Percentiles rank a stretch among this genome's conserved stretches.
These are phyloP conservation scores for Scopulariopsis brevicaulis DNA, from an alignment of 2,329 filamentous ascomycete species.

Conservation along the genomic window DNA sequence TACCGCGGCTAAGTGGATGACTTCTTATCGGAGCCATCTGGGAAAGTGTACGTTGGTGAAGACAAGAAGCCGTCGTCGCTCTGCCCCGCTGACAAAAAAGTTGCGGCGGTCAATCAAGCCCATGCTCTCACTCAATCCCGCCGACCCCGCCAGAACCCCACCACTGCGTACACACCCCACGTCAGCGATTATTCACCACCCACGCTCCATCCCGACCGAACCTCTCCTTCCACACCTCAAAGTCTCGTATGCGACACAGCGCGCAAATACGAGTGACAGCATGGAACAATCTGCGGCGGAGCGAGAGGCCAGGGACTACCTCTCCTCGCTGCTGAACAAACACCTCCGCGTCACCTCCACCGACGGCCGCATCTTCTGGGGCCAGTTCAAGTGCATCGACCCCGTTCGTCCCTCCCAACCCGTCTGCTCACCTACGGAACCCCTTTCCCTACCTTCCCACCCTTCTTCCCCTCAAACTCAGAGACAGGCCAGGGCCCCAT, in stretches of 20 bases:
- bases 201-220: not conserved
- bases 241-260: not conserved
- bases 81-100: not conserved
- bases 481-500: not conserved
- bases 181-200: not conserved
- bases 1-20: not conserved
- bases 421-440: not conserved
- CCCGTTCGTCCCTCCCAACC: slow-evolving; percentile 43
- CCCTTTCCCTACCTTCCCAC: not conserved
- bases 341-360: slow-evolving; percentile 68
- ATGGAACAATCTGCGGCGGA: slow-evolving; percentile 18
- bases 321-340: slow-evolving; percentile 62
- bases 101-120: not conserved
- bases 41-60: not conserved
- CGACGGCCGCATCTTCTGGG: slow-evolving; percentile 81
- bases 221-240: not conserved
- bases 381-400: slow-evolving; percentile 90
- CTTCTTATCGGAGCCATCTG: not conserved
- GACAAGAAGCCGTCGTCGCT: not conserved
- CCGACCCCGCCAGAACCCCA: not conserved
- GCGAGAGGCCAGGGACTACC: slow-evolving; percentile 40
- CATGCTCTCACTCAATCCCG: not conserved
- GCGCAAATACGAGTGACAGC: not conserved
- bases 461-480: not conserved
- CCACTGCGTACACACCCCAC: not conserved